phyloP scores from a whole-genome alignment of 305 asterid species.

The Fraxinus dipetala region DNA sequence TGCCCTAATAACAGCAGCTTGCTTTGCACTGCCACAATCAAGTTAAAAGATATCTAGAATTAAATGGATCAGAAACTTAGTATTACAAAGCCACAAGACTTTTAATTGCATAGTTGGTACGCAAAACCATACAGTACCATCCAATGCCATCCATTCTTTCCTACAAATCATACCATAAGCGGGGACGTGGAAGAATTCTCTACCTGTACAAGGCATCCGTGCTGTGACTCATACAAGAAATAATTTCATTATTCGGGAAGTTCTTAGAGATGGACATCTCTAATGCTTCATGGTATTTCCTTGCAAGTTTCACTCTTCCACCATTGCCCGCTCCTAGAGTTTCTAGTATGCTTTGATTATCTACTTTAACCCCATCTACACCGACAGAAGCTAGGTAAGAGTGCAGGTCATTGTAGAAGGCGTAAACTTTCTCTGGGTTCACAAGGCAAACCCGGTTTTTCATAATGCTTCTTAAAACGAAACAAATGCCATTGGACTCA shows the following conservation, averaged over 20 bases:
- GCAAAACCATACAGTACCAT: neutral
- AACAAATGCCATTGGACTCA: slow-evolving; percentile 54
- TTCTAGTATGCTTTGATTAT: slow-evolving; percentile 79
- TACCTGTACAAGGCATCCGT: slow-evolving; percentile 77
- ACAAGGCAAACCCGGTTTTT: slow-evolving; percentile 66
- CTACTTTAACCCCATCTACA: slow-evolving; percentile 81
- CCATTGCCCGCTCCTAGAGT: slow-evolving; percentile 75
- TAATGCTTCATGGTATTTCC: slow-evolving; percentile 65
- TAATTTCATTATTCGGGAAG: slow-evolving; percentile 69
- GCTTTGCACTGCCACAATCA: slow-evolving; percentile 49
- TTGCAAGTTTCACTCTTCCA: slow-evolving; percentile 68
- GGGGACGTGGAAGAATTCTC: neutral
- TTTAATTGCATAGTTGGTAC: neutral
- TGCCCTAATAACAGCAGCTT: slow-evolving; percentile 60
- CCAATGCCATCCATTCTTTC: neutral
- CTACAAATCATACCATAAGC: neutral
- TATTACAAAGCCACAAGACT: neutral
- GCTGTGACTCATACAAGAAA: slow-evolving; percentile 82
- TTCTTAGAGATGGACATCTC: slow-evolving; percentile 66
- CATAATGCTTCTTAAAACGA: slow-evolving; percentile 49
- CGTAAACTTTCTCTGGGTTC: slow-evolving; percentile 56
- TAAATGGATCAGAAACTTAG: neutral
- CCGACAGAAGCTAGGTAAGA: slow-evolving; percentile 74
- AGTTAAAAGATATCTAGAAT: neutral
- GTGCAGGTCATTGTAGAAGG: slow-evolving; percentile 65